Percentiles rank a stretch among this genome's conserved stretches.
Evolutionary conservation across 331 rosid genomes (phyloP).

Genomic region (Quercus lobata): DNA sequence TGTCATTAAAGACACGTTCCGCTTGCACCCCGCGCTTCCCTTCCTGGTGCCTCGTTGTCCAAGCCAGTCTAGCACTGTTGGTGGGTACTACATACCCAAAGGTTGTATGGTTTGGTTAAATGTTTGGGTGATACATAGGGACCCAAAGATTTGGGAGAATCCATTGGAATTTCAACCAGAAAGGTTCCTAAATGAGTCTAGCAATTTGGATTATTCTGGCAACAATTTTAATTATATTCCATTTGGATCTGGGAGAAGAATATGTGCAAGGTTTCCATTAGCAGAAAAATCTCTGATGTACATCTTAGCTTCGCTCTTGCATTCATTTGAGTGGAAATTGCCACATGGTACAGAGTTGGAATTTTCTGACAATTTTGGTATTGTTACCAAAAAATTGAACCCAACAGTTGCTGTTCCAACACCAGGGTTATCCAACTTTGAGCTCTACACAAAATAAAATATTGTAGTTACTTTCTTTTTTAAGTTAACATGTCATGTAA

Average conservation of each 20-base stretch:
- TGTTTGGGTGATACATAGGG: conserved; percentile 35
- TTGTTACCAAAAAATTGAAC: background rate
- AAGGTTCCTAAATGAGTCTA: conserved; percentile 25
- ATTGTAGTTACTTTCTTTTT: too few species aligned
- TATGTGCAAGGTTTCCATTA: conserved; percentile 30
- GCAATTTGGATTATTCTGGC: conserved; percentile 6
- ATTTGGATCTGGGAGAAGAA: conserved; percentile 41
- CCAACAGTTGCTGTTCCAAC: background rate
- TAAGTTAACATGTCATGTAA: too few species aligned
- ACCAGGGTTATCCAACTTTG: background rate
- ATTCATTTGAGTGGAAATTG: conserved; percentile 35
- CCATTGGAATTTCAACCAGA: conserved; percentile 24
- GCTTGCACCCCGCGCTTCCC: conserved; percentile 25
- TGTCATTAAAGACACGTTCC: conserved; percentile 19
- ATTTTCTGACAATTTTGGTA: conserved; percentile 21
- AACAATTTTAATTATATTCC: conserved; percentile 24
- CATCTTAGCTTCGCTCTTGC: conserved; percentile 34
- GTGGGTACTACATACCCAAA: conserved; percentile 22
- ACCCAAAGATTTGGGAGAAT: conserved; percentile 27
- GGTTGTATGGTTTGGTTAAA: conserved; percentile 11
- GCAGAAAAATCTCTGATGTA: conserved; percentile 18
- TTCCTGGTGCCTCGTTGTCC: conserved; percentile 11
- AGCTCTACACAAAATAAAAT: too few species aligned
- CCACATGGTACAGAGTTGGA: conserved; percentile 21
- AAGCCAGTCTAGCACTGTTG: conserved; percentile 5